Conservation (phyloP, 2,329 filamentous ascomycete species). For the Colletotrichum truncatum region DNA sequence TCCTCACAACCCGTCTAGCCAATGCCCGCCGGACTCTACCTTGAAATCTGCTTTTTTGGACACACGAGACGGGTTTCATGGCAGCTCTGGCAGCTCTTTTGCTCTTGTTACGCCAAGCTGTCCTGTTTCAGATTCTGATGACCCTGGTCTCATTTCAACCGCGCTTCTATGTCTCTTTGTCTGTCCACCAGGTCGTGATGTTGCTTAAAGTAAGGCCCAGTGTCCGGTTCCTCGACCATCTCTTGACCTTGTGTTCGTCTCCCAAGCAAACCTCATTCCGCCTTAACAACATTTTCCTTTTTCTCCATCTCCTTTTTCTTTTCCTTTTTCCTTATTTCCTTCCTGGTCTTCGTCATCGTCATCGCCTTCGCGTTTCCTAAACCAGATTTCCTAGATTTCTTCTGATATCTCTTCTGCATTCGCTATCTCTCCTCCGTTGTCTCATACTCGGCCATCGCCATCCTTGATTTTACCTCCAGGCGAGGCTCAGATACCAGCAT, state of each 20-base stretch:
- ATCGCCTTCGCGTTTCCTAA: conserved; percentile 24
- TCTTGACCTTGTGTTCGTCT: conserved; percentile 28
- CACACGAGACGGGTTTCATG: conserved; percentile 63
- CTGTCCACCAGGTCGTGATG: conserved; percentile 9
- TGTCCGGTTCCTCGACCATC: conserved; percentile 29
- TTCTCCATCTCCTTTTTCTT: conserved; percentile 35
- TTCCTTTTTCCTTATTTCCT: conserved; percentile 34
- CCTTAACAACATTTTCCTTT: conserved; percentile 35
- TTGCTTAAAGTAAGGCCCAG: conserved; percentile 32
- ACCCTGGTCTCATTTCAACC: conserved; percentile 33
- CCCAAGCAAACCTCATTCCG: conserved; percentile 31
- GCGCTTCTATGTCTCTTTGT: conserved; percentile 36
- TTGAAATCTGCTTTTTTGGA: conserved; percentile 51
- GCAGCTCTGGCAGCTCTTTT: conserved; percentile 39
- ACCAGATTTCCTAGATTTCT: conserved; percentile 22
- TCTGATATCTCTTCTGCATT: conserved; percentile 20
- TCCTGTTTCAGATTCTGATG: conserved; percentile 33
- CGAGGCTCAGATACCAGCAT: conserved; percentile 13
- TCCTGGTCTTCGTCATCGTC: conserved; percentile 19
- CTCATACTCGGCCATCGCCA: conserved; percentile 5
- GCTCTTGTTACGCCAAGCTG: conserved; percentile 36
- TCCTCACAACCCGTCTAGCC: conserved; percentile 51
- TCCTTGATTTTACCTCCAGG: conserved; percentile 28
- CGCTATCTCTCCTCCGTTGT: conserved; percentile 1
- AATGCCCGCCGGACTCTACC: conserved; percentile 58